phyloP scores from a whole-genome alignment of 148 eudicot genomes.

The Arctostaphylos glauca region DNA sequence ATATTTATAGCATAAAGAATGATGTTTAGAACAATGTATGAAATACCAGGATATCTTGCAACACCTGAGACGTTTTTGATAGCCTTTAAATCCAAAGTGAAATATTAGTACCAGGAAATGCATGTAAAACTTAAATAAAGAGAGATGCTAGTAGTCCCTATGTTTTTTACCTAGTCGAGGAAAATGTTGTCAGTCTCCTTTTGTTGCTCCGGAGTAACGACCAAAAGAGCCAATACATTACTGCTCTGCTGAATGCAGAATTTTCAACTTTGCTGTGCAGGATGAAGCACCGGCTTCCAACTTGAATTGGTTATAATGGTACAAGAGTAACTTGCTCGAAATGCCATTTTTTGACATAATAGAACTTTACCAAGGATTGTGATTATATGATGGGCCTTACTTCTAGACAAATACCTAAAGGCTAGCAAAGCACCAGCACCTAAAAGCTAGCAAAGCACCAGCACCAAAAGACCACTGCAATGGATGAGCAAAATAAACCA shows the following conservation, averaged over 20 bases:
- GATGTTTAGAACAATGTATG: conserved; percentile 21
- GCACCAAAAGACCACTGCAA: conserved; percentile 19
- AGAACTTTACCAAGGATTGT: conserved; percentile 31
- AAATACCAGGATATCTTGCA: conserved; percentile 78
- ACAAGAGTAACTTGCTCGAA: conserved; percentile 13
- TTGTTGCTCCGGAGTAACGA: conserved; percentile 39
- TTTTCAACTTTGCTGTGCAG: conserved; percentile 41
- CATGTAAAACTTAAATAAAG: conserved; percentile 38
- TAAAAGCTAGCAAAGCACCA: conserved; percentile 33
- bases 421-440: conserved; percentile 33
- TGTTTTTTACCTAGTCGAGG: conserved; percentile 60
- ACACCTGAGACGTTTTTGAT: conserved; percentile 61
- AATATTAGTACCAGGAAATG: conserved; percentile 55
- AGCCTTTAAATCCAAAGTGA: conserved; percentile 59
- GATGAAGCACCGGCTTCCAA: conserved; percentile 40
- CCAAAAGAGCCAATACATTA: conserved; percentile 42
- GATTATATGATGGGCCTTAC: conserved; percentile 30
- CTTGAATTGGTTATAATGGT: conserved; percentile 20
- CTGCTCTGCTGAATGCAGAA: conserved; percentile 38
- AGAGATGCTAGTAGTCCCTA: conserved; percentile 65
- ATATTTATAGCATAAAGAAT: conserved; percentile 21
- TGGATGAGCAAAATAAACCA: background rate
- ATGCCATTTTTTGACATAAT: conserved; percentile 10
- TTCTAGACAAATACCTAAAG: conserved; percentile 30
- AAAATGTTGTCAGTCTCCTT: conserved; percentile 40